Percentiles rank a stretch among this genome's conserved stretches.
Conservation (phyloP, 257 asterid genomes). For the Solanum raphanifolium region DNA sequence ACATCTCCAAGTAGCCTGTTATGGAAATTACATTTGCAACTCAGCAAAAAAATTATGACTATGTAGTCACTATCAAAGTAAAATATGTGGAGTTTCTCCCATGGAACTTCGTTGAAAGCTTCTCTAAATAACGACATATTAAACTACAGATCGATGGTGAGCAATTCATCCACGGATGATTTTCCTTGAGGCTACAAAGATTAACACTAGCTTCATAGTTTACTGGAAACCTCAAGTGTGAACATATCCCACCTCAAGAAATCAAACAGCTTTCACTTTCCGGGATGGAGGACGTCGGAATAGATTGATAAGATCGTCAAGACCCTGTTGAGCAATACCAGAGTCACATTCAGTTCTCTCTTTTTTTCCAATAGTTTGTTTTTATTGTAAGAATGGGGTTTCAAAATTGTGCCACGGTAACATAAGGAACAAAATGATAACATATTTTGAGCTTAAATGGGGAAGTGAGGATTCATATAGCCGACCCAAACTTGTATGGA, state of each 20-base stretch:
- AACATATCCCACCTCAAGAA: neutral
- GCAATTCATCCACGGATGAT: conserved; percentile 12
- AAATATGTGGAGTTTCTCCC: neutral
- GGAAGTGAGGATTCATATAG: neutral
- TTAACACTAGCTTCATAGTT: neutral
- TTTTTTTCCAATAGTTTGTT: neutral
- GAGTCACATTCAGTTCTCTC: neutral
- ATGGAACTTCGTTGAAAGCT: neutral
- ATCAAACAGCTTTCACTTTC: conserved; percentile 56
- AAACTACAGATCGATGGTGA: neutral
- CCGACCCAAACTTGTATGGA: neutral
- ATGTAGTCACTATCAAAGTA: neutral
- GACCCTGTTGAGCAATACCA: conserved; percentile 48
- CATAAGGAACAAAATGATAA: neutral
- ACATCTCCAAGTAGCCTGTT: neutral
- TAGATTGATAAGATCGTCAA: conserved; percentile 79
- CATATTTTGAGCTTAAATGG: neutral
- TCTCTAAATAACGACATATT: neutral
- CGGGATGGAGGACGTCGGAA: conserved; percentile 93
- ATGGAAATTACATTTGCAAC: neutral
- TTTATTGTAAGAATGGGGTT: neutral
- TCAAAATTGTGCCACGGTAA: neutral
- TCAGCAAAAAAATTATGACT: neutral
- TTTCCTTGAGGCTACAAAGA: conserved; percentile 17
- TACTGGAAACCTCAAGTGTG: neutral